A percentile compares a stretch with the other conserved stretches of the same genome.
Conservation (phyloP, 73 alveolate species). For the Symbiodinium natans region DNA sequence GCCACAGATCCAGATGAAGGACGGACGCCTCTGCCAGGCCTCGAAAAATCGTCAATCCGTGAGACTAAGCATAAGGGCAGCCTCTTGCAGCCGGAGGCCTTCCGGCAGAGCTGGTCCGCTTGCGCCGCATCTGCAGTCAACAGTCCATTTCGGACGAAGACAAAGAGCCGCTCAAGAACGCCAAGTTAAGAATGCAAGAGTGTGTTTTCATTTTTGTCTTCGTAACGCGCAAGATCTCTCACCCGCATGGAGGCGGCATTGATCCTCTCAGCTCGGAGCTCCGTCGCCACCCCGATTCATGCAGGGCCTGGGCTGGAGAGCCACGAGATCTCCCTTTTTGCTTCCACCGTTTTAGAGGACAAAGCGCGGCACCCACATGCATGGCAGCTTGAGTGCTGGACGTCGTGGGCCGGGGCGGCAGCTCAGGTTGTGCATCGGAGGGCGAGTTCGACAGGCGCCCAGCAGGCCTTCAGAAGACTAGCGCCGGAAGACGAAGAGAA, state of each 20-base stretch:
- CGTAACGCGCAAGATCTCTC: not conserved
- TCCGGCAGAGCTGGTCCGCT: slow-evolving; percentile 18
- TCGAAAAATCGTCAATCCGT: not conserved
- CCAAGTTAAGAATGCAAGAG: too few relatives aligned
- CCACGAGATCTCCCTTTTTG: too few relatives aligned
- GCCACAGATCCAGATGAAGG: slow-evolving; percentile 1
- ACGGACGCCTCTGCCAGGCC: not conserved
- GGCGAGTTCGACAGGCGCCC: not conserved
- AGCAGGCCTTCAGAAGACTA: not conserved
- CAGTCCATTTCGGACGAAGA: too few relatives aligned
- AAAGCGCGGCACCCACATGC: too few relatives aligned
- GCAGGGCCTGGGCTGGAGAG: not conserved
- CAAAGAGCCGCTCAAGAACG: too few relatives aligned
- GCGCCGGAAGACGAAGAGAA: not conserved
- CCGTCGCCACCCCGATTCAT: slow-evolving; percentile 52
- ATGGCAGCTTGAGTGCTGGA: not conserved
- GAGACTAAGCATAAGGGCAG: not conserved
- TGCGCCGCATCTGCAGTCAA: not conserved
- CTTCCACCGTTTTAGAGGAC: too few relatives aligned
- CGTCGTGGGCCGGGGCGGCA: slow-evolving; percentile 8
- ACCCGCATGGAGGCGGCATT: too few relatives aligned
- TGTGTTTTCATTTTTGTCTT: too few relatives aligned
- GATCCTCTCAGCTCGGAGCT: not conserved
- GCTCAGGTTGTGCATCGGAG: not conserved
- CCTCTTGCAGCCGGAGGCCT: not conserved